These are phyloP conservation scores for Claviceps pazoutovae DNA, from an alignment of 2,329 filamentous ascomycete species.

Conservation along the genomic window DNA sequence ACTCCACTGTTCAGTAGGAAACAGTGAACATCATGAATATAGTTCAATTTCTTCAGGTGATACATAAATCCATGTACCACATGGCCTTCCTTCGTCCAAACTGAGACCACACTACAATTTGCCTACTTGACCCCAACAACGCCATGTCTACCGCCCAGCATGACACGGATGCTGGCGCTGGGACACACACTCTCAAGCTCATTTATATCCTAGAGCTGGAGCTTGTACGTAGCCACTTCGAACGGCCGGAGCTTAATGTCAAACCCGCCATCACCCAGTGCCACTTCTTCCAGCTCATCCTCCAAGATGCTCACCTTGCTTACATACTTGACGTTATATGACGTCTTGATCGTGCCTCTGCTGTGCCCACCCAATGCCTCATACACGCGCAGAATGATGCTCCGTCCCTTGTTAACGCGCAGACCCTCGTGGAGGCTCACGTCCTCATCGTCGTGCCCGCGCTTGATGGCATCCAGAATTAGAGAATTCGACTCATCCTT, in stretches of 20 bases:
- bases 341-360: slow-evolving; percentile 54
- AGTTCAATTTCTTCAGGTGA: too few relatives aligned
- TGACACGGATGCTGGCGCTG: slow-evolving; percentile 8
- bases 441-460: slow-evolving; percentile 77
- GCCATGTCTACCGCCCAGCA: slow-evolving; percentile 3
- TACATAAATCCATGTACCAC: too few relatives aligned
- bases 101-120: background rate
- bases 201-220: slow-evolving; percentile 32
- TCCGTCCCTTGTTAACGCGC: slow-evolving; percentile 54
- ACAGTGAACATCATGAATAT: too few relatives aligned
- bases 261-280: slow-evolving; percentile 35
- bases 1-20: too few relatives aligned
- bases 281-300: slow-evolving; percentile 61
- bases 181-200: slow-evolving; percentile 15
- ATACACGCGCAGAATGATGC: slow-evolving; percentile 73
- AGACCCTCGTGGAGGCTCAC: slow-evolving; percentile 48
- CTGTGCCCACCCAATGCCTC: slow-evolving; percentile 76
- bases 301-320: slow-evolving; percentile 80
- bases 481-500: slow-evolving; percentile 42
- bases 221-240: slow-evolving; percentile 70
- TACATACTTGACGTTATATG: slow-evolving; percentile 58
- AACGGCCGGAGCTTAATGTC: slow-evolving; percentile 60
- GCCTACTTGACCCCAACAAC: background rate
- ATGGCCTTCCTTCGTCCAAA: too few relatives aligned
- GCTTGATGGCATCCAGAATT: slow-evolving; percentile 80